These are phyloP conservation scores for Pseudocercospora ulei DNA, from an alignment of 2,329 filamentous ascomycete genomes.

Conservation along the genomic window DNA sequence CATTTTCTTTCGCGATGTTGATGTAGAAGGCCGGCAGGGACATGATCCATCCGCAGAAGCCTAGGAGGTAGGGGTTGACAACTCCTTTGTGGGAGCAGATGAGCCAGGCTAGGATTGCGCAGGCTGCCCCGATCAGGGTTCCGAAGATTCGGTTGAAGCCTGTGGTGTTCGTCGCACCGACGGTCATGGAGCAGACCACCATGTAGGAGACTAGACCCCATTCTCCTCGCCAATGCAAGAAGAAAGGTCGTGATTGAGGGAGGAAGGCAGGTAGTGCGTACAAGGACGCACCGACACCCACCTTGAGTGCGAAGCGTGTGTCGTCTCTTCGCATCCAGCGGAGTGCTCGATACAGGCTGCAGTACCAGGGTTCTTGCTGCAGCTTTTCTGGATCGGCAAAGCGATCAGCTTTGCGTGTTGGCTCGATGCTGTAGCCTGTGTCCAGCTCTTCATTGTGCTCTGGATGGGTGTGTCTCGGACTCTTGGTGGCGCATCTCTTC, in stretches of 20 bases:
- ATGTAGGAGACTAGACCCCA: slow-evolving; percentile 96
- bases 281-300: slow-evolving; percentile 76
- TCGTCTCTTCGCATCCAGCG: slow-evolving; percentile 54
- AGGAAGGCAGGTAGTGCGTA: slow-evolving; percentile 88
- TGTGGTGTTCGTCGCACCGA: slow-evolving; percentile 89
- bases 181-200: slow-evolving; percentile 96
- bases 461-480: slow-evolving; percentile 20
- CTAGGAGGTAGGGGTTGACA: slow-evolving; percentile 65
- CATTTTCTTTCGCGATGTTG: slow-evolving; percentile 72
- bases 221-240: slow-evolving; percentile 83
- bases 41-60: slow-evolving; percentile 66
- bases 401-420: slow-evolving; percentile 29
- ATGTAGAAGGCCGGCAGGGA: slow-evolving; percentile 71
- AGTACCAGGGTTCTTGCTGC: slow-evolving; percentile 32
- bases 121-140: slow-evolving; percentile 68
- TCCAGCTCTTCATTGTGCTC: slow-evolving; percentile 26
- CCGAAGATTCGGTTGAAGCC: slow-evolving; percentile 77
- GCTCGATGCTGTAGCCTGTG: slow-evolving; percentile 24
- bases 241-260: slow-evolving; percentile 63
- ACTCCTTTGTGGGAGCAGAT: slow-evolving; percentile 45
- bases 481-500: slow-evolving; percentile 7
- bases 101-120: slow-evolving; percentile 69
- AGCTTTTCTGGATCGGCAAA: slow-evolving; percentile 28
- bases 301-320: slow-evolving; percentile 76
- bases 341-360: slow-evolving; percentile 48